These are phyloP conservation scores for Fomitiporia mediterranea DNA, from an alignment of 1,284 basidiomycete genomes.

Conservation along the genomic window DNA sequence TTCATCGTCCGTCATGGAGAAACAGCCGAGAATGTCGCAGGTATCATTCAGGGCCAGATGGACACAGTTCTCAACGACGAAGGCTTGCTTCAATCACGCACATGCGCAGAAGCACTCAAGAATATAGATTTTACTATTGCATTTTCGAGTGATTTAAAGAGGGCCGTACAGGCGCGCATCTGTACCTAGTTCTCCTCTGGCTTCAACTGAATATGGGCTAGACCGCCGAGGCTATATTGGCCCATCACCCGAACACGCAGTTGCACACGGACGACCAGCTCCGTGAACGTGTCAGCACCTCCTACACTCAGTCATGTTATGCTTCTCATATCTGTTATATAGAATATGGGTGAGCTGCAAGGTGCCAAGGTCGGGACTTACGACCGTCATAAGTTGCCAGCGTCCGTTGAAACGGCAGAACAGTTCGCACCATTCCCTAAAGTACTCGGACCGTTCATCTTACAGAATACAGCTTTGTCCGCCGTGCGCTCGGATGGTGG, in stretches of 20 bases:
- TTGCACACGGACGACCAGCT: constrained; percentile 44
- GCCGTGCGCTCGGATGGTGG: constrained; percentile 60
- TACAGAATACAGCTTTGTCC: constrained; percentile 28
- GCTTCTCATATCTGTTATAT: constrained; percentile 6
- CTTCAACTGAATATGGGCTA: constrained; percentile 25
- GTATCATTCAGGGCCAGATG: constrained; percentile 66
- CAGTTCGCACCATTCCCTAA: constrained; percentile 24
- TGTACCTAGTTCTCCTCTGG: neutral
- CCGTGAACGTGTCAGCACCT: constrained; percentile 54
- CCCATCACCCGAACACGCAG: constrained; percentile 42
- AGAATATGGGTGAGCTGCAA: constrained; percentile 65
- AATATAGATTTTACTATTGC: constrained; percentile 47
- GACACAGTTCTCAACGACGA: constrained; percentile 58
- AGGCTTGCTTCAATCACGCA: constrained; percentile 52
- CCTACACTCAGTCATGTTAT: neutral
- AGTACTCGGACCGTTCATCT: neutral
- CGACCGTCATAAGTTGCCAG: constrained; percentile 23
- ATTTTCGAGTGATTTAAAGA: constrained; percentile 60
- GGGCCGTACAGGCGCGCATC: constrained; percentile 51
- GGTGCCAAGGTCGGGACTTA: constrained; percentile 34
- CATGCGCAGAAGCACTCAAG: constrained; percentile 49
- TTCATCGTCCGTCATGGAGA: constrained; percentile 75
- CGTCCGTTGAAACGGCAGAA: constrained; percentile 34
- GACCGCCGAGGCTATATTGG: constrained; percentile 63
- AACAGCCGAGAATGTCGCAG: constrained; percentile 57